Evolutionary conservation across 805 yeast species (phyloP).

Genomic region (Allodekkera sacchari): DNA sequence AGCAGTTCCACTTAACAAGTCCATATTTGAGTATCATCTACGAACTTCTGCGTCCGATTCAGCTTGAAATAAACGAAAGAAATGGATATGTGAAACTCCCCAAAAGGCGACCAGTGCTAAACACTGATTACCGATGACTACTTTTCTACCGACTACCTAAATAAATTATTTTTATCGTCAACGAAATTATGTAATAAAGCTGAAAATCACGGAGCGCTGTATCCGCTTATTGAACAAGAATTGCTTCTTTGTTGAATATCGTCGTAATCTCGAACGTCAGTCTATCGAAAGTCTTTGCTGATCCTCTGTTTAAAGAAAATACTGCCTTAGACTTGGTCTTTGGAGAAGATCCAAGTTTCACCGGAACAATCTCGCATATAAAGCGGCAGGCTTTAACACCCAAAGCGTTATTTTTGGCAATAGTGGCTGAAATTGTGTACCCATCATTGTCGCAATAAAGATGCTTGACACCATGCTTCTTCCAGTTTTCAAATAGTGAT

Average conservation of each 20-base stretch:
- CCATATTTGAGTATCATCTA: slow-evolving; percentile 57
- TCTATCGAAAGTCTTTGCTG: slow-evolving; percentile 50
- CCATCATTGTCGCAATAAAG: slow-evolving; percentile 36
- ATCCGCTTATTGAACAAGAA: slow-evolving; percentile 30
- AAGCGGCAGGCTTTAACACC: slow-evolving; percentile 59
- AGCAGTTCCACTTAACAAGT: slow-evolving; percentile 37
- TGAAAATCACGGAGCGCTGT: neutral
- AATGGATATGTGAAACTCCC: slow-evolving; percentile 40
- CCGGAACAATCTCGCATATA: slow-evolving; percentile 40
- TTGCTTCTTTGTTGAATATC: slow-evolving; percentile 58
- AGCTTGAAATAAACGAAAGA: slow-evolving; percentile 52
- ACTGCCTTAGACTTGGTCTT: slow-evolving; percentile 37
- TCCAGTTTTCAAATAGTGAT: slow-evolving; percentile 60
- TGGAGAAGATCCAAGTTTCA: slow-evolving; percentile 25
- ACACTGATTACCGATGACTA: slow-evolving; percentile 8
- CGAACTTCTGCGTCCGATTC: slow-evolving; percentile 49
- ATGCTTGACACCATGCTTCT: slow-evolving; percentile 57
- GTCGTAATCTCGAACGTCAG: slow-evolving; percentile 55
- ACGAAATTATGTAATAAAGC: neutral
- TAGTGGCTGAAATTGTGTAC: slow-evolving; percentile 47
- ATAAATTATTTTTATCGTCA: neutral
- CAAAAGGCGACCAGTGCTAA: slow-evolving; percentile 28
- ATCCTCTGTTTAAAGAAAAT: slow-evolving; percentile 59
- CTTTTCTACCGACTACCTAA: neutral
- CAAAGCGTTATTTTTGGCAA: slow-evolving; percentile 53